Evolutionary conservation across 139 green algal species (phyloP).

Genomic region (Chlamydomonas schloesseri): DNA sequence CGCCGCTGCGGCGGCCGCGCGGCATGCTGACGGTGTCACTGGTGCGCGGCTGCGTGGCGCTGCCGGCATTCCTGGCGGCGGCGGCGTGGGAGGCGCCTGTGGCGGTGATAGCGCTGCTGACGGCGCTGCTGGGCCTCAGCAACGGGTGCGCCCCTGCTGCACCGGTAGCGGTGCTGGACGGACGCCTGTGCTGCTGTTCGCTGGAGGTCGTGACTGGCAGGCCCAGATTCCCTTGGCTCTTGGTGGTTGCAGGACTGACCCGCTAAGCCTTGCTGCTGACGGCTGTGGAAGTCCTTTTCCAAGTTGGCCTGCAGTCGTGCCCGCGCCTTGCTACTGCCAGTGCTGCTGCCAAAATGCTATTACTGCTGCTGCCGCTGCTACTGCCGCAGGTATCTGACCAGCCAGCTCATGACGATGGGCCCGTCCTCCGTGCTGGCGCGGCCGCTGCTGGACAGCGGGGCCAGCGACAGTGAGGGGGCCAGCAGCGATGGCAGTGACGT

Average conservation of each 20-base stretch:
- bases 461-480: neutral
- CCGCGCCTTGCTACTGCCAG: neutral
- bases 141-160: slow-evolving; percentile 54
- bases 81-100: neutral
- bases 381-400: slow-evolving; percentile 71
- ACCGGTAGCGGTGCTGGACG: neutral
- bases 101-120: slow-evolving; percentile 44
- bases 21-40: slow-evolving; percentile 22
- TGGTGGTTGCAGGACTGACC: no score
- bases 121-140: slow-evolving; percentile 45
- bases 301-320: neutral
- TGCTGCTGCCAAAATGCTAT: neutral
- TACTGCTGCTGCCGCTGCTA: slow-evolving; percentile 2
- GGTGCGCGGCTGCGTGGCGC: slow-evolving; percentile 18
- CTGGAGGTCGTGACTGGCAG: neutral
- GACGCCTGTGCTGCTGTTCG: neutral
- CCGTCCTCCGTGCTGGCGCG: slow-evolving; percentile 10
- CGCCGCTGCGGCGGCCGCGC: neutral
- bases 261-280: no score
- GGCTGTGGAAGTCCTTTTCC: no score
- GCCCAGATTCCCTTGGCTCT: no score
- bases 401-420: slow-evolving; percentile 63
- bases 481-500: neutral
- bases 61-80: slow-evolving; percentile 48
- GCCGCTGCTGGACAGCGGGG: neutral